These are phyloP conservation scores for Ajuga reptans DNA, from an alignment of 305 asterid species.

Conservation along the genomic window DNA sequence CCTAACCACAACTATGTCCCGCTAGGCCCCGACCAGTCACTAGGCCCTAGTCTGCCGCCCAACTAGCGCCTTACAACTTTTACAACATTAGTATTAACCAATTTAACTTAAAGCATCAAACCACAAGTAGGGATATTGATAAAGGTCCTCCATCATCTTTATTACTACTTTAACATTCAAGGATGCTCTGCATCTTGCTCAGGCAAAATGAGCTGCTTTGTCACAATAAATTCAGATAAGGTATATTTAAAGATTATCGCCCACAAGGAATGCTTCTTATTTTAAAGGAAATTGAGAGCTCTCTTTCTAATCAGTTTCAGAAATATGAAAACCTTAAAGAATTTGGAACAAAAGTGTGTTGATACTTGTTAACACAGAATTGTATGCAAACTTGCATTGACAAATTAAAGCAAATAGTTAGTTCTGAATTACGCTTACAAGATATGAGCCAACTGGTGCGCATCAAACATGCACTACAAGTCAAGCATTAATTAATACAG, in stretches of 20 bases:
- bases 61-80: no score
- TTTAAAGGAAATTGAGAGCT: not conserved
- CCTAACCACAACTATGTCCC: no score
- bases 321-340: not conserved
- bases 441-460: not conserved
- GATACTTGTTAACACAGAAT: not conserved
- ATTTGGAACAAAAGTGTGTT: not conserved
- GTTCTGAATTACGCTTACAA: not conserved
- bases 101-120: conserved; percentile 15
- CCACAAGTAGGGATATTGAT: not conserved
- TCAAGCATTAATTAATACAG: not conserved
- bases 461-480: not conserved
- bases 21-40: no score
- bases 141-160: not conserved
- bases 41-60: no score
- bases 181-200: not conserved
- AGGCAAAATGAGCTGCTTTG: not conserved
- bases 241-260: not conserved
- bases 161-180: not conserved
- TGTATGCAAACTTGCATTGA: not conserved
- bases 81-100: no score
- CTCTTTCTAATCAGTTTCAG: not conserved
- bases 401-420: not conserved
- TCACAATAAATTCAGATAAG: not conserved
- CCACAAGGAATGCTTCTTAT: not conserved